Evolutionary conservation across 768 basidiomycete genomes (phyloP), one percentile per base, ranked within the genome.

Genomic region (Galerina sulciceps): DNA sequence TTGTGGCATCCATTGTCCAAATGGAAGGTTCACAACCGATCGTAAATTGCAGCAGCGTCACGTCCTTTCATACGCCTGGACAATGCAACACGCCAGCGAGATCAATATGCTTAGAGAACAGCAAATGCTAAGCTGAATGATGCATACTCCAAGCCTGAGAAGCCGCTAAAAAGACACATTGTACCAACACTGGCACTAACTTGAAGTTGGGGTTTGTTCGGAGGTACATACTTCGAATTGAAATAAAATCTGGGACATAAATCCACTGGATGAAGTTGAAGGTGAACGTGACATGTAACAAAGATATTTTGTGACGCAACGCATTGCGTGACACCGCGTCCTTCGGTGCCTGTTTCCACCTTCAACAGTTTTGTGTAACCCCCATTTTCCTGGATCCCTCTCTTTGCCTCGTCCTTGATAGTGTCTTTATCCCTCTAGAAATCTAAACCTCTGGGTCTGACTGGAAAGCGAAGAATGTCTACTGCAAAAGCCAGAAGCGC

Each of bases 401-500:
- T 40, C 43, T 59, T 46, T 47, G 2, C 36, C 49, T 41, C 4
- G 40, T 37, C 22, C 5, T 18, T 43, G 10, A 36, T 44, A 43
- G 42, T 22, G 22, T 37, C 23, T 26, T 42, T 26, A 34, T 10
- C 18, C 31, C 20, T 31, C n/a, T 5, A 8, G 14, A 20, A 8
- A 31, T 37, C 14, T 34, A 36, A 38, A 10, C 23, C 22, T 34
- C 36, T 52, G 20, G 47, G 18, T 20, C 23, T 10, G 13, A 38
- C 14, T 4, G 10, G 2, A 23, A 34, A 50, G 17, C 36, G 46
- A 31, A 56, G 36, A 52, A 83, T 82, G 81, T 82, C 80, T 23
- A 78, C 77, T 4, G 79, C 81, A 10, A 71, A 75, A 65, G 77
- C 77, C 44, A 81, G 89, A 22, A 81, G 77, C 23, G 69, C 77